A percentile compares a stretch with the other conserved stretches of the same genome.
Conservation (phyloP, 495 filamentous ascomycete genomes). For the Daldinia childiae region DNA sequence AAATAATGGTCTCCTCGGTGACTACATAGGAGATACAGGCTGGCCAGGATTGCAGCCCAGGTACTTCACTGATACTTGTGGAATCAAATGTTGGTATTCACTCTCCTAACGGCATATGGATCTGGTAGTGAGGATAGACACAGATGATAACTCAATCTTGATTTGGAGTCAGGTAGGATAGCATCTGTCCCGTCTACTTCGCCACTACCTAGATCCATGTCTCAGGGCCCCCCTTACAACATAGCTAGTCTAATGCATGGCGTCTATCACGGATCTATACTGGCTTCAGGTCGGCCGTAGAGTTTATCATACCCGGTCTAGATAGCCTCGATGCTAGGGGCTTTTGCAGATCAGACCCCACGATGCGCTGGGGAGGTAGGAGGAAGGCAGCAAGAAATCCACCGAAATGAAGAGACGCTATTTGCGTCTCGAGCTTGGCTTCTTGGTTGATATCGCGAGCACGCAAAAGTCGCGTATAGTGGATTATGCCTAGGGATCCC, state of each 20-base stretch:
- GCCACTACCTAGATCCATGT: slow-evolving; percentile 23
- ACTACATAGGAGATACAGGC: slow-evolving; percentile 30
- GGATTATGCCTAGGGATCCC: slow-evolving; percentile 1
- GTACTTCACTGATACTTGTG: slow-evolving; percentile 28
- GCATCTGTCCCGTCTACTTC: slow-evolving; percentile 25
- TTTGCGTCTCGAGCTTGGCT: not conserved
- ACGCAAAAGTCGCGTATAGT: not conserved
- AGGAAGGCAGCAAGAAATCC: slow-evolving; percentile 1
- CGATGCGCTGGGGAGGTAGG: slow-evolving; percentile 18
- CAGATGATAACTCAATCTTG: slow-evolving; percentile 13
- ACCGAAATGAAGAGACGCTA: slow-evolving; percentile 13
- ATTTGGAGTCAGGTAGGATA: slow-evolving; percentile 12
- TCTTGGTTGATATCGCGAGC: slow-evolving; percentile 1
- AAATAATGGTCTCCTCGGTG: slow-evolving; percentile 1
- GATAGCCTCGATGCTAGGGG: slow-evolving; percentile 21
- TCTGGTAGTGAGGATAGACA: slow-evolving; percentile 7
- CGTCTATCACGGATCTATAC: slow-evolving; percentile 8
- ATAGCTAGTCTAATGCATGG: slow-evolving; percentile 15
- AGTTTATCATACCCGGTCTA: slow-evolving; percentile 11
- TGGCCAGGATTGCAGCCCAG: not conserved
- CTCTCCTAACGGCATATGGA: slow-evolving; percentile 11
- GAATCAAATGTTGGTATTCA: slow-evolving; percentile 5
- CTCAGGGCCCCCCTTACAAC: slow-evolving; percentile 15
- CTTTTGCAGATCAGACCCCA: slow-evolving; percentile 28
- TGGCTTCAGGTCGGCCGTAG: slow-evolving; percentile 3